Evolutionary conservation across 305 asterid genomes (phyloP).

Genomic region (Petunia hybrid): DNA sequence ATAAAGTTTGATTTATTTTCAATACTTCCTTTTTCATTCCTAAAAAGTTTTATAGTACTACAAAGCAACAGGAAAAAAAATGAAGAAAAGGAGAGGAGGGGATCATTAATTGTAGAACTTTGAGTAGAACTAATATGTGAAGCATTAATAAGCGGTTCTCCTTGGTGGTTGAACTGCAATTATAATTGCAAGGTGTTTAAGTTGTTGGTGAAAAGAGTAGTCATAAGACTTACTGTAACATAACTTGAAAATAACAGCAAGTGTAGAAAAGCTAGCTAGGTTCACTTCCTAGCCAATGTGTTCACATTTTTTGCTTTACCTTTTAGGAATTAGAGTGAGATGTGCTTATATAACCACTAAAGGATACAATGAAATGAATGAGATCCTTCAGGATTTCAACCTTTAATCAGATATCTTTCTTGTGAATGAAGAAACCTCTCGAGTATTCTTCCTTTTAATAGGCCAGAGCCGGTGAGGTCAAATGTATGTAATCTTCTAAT

Average conservation of each 20-base stretch:
- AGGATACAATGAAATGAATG: no score
- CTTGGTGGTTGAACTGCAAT: not conserved
- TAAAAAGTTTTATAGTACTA: not conserved
- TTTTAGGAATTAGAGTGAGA: no score
- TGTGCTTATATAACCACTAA: no score
- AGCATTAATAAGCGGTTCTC: not conserved
- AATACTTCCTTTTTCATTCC: not conserved
- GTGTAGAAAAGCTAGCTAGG: not conserved
- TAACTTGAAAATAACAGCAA: not conserved
- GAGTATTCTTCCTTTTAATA: no score
- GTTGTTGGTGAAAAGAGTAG: not conserved
- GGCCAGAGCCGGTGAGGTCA: no score
- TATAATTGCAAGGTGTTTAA: slow-evolving; percentile 5
- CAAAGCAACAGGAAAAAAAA: no score
- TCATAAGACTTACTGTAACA: not conserved
- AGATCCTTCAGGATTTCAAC: no score
- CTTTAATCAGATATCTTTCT: no score
- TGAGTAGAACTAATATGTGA: not conserved
- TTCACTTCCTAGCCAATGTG: not conserved
- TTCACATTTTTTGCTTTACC: not conserved
- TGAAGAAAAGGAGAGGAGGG: not conserved
- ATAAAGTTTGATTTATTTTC: not conserved
- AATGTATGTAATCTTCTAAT: no score
- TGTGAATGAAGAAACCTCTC: no score
- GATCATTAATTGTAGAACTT: not conserved